Evolutionary conservation across 2,329 filamentous ascomycete genomes (phyloP).

Genomic region (Trichoderma asperellum): DNA sequence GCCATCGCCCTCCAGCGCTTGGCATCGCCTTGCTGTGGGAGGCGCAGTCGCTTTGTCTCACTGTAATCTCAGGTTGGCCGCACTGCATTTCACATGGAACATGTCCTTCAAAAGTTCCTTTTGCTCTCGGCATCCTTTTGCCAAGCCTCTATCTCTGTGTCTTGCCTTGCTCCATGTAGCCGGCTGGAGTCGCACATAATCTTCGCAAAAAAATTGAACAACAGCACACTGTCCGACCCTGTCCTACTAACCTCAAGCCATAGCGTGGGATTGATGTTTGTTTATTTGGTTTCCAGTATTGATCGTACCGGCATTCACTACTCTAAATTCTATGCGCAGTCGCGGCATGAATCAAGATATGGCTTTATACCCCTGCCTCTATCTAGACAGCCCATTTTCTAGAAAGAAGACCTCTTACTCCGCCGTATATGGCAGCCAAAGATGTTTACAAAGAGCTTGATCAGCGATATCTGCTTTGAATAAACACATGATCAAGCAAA

Average conservation of each 20-base stretch:
- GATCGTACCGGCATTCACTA: background rate
- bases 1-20: background rate
- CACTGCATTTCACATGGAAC: background rate
- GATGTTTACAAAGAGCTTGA: background rate
- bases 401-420: background rate
- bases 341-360: background rate
- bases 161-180: background rate
- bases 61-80: background rate
- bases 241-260: background rate
- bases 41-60: background rate
- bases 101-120: slow-evolving; percentile 12
- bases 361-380: background rate
- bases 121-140: background rate
- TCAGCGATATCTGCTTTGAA: background rate
- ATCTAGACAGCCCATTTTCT: background rate
- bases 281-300: background rate
- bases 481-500: background rate
- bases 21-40: background rate
- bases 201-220: background rate
- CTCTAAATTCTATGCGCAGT: background rate
- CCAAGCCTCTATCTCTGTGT: background rate
- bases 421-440: background rate
- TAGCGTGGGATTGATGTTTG: background rate
- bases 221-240: background rate
- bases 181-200: background rate